A percentile compares a stretch with the other conserved stretches of the same genome.
Conservation (phyloP, 2,329 filamentous ascomycete species). For the Fusarium acutatum region DNA sequence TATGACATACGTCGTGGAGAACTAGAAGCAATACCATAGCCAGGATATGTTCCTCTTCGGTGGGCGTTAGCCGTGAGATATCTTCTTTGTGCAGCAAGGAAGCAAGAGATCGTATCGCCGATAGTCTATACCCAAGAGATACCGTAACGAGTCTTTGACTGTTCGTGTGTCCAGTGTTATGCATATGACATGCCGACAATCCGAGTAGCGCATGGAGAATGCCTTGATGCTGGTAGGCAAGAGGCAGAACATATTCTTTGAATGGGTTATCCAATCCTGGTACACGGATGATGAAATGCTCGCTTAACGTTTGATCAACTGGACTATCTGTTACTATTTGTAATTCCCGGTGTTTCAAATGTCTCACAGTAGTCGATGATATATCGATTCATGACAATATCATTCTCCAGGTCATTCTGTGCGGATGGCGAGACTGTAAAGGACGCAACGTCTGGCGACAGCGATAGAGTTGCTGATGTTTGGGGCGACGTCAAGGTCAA, state of each 20-base stretch:
- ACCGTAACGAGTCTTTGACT: conserved; percentile 11
- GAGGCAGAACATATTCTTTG: conserved; percentile 30
- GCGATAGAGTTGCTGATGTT: neutral
- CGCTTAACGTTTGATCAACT: conserved; percentile 36
- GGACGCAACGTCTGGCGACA: neutral
- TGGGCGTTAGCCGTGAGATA: neutral
- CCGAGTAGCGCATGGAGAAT: conserved; percentile 42
- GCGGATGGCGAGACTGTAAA: neutral
- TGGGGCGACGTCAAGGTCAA: neutral
- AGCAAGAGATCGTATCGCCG: conserved; percentile 34
- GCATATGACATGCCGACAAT: conserved; percentile 39
- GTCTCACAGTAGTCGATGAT: conserved; percentile 22
- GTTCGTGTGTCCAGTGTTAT: conserved; percentile 14
- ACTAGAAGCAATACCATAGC: conserved; percentile 40
- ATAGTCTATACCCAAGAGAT: conserved; percentile 35
- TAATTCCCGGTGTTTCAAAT: rapidly evolving
- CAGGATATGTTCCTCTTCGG: conserved; percentile 38
- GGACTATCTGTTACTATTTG: neutral
- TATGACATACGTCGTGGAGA: conserved; percentile 36
- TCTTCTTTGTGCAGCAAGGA: conserved; percentile 31
- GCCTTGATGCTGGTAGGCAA: conserved; percentile 37
- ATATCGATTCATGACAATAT: neutral
- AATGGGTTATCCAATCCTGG: conserved; percentile 37
- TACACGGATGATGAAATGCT: conserved; percentile 29
- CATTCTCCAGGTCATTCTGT: neutral